Percentiles rank a stretch among this genome's conserved stretches.
Conservation (phyloP, 768 basidiomycete genomes). For the Serpula lacrymans region DNA sequence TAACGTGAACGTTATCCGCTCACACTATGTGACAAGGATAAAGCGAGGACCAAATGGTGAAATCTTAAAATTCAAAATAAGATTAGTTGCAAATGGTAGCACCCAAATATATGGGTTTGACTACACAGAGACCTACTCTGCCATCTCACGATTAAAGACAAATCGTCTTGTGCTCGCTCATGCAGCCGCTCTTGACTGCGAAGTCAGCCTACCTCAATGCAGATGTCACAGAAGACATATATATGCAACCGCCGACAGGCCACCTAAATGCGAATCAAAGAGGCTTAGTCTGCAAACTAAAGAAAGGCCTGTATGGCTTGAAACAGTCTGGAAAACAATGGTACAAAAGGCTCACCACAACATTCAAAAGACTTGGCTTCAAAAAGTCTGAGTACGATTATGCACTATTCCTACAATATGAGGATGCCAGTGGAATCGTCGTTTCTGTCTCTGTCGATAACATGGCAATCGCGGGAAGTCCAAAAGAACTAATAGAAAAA, state of each 20-base stretch:
- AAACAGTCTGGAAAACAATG: slow-evolving; percentile 25
- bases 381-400: slow-evolving; percentile 24
- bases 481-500: not conserved
- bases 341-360: slow-evolving; percentile 14
- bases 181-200: too few species aligned
- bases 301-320: slow-evolving; percentile 26
- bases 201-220: slow-evolving; percentile 27
- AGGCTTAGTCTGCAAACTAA: slow-evolving; percentile 12
- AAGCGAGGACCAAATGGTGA: too few species aligned
- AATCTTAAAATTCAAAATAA: too few species aligned
- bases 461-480: slow-evolving; percentile 3
- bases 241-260: slow-evolving; percentile 20
- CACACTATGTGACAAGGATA: too few species aligned
- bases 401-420: slow-evolving; percentile 8
- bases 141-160: too few species aligned
- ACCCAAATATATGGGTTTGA: too few species aligned
- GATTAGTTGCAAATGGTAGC: too few species aligned
- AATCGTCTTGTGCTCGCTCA: too few species aligned
- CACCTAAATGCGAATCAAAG: slow-evolving; percentile 2
- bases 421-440: slow-evolving; percentile 13
- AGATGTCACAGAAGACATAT: slow-evolving; percentile 21
- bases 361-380: slow-evolving; percentile 2
- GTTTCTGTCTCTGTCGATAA: slow-evolving; percentile 27
- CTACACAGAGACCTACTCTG: too few species aligned
- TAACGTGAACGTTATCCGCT: too few species aligned